A percentile compares a stretch with the other conserved stretches of the same genome.
Conservation (phyloP, 202 grass and related monocot genomes). For the Zoysia matrella region DNA sequence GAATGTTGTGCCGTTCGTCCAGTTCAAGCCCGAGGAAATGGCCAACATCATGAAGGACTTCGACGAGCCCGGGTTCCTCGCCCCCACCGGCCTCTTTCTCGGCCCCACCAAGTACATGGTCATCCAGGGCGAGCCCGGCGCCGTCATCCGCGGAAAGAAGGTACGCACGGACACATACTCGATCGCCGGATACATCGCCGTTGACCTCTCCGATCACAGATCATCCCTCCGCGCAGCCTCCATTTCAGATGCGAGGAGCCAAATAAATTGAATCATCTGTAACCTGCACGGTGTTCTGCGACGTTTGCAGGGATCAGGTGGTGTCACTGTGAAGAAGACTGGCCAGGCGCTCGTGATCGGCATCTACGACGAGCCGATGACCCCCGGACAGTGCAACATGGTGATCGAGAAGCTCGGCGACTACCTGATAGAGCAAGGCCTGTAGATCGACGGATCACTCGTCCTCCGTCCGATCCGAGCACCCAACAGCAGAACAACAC, state of each 20-base stretch:
- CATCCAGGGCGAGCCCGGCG: conserved; percentile 75
- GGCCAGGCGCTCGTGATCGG: conserved; percentile 65
- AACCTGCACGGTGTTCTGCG: background rate
- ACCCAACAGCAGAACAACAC: background rate
- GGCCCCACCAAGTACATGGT: conserved; percentile 70
- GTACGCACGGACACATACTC: background rate
- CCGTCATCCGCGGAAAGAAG: conserved; percentile 82
- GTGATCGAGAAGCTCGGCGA: conserved; percentile 84
- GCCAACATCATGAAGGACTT: conserved; percentile 68
- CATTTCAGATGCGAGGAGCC: no score
- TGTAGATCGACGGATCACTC: conserved; percentile 26
- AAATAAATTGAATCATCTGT: no score
- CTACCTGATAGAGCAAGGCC: conserved; percentile 72
- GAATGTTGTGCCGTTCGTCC: background rate
- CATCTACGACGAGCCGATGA: conserved; percentile 60
- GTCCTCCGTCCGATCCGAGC: background rate
- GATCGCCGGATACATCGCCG: no score
- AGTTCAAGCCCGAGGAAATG: conserved; percentile 69
- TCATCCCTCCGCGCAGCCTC: background rate
- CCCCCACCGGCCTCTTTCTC: conserved; percentile 59
- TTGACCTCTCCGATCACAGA: background rate
- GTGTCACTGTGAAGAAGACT: conserved; percentile 78
- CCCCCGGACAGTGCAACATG: conserved; percentile 61
- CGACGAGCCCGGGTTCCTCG: conserved; percentile 69
- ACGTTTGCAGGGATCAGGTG: conserved; percentile 58